Percentiles rank a stretch among this genome's conserved stretches.
Conservation (phyloP, 257 asterid genomes). For the Gentiana straminea region DNA sequence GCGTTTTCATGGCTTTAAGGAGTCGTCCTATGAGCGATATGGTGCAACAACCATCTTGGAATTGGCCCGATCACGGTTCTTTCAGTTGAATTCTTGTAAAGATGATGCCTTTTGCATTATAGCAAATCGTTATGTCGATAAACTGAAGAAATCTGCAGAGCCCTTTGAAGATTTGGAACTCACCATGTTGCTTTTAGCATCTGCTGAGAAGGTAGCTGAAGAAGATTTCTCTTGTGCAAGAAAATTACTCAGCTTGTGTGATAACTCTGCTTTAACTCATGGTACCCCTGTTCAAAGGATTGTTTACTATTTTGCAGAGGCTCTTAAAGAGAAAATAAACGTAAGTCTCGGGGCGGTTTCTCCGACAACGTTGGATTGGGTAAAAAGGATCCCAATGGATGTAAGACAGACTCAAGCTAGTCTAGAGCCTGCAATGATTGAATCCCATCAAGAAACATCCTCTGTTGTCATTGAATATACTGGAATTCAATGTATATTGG, state of each 20-base stretch:
- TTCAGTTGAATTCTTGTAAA: background rate
- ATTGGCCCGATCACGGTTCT: no score
- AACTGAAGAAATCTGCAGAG: no score
- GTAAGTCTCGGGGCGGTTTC: constrained; percentile 14
- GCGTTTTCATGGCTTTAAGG: no score
- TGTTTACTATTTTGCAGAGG: constrained; percentile 30
- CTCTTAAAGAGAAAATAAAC: constrained; percentile 24
- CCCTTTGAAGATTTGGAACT: constrained; percentile 13
- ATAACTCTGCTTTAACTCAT: constrained; percentile 11
- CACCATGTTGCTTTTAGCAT: constrained; percentile 6
- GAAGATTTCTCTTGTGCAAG: constrained; percentile 12
- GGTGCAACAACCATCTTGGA: no score
- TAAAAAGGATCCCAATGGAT: background rate
- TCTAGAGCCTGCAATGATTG: constrained; percentile 5
- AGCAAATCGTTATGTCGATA: no score
- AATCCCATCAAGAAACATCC: constrained; percentile 18
- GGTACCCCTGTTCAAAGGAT: constrained; percentile 32
- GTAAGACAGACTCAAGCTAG: background rate
- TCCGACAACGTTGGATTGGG: background rate
- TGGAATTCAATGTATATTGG: constrained; percentile 24
- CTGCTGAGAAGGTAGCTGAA: constrained; percentile 9
- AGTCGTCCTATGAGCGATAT: no score
- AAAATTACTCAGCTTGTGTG: constrained; percentile 19
- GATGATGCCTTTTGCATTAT: background rate
- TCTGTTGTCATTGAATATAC: constrained; percentile 19